phyloP scores from a whole-genome alignment of 257 asterid genomes.

The Solanum pennellii region DNA sequence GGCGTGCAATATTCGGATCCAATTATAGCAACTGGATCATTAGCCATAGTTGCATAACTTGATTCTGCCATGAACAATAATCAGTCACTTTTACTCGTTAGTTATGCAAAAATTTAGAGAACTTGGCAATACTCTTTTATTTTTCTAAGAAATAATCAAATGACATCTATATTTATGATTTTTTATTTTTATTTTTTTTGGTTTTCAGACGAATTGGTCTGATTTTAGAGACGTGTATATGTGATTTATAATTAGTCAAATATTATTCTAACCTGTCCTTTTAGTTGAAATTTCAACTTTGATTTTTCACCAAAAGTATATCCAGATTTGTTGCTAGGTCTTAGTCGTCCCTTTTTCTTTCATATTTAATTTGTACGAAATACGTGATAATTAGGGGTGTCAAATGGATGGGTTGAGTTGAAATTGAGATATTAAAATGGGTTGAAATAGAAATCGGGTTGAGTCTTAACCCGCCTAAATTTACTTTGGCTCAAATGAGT shows the following conservation, averaged over 20 bases:
- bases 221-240: not conserved
- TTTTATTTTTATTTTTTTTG: no score
- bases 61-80: not conserved
- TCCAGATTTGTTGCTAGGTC: not conserved
- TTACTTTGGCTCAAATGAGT: no score
- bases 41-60: not conserved
- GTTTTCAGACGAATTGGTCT: not conserved
- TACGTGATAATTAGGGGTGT: not conserved
- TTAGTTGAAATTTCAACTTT: not conserved
- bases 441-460: no score
- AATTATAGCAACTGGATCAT: slow-evolving; percentile 6
- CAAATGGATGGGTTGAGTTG: no score
- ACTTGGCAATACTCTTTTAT: not conserved
- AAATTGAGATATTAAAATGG: no score
- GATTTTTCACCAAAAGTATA: not conserved
- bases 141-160: not conserved
- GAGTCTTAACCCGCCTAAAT: no score
- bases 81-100: not conserved
- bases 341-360: not conserved
- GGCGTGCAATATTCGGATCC: slow-evolving; percentile 15
- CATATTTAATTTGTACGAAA: not conserved
- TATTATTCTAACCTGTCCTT: not conserved
- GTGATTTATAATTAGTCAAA: not conserved
- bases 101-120: not conserved
- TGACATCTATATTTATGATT: no score